These are phyloP conservation scores for Plenodomus lindquistii DNA, from an alignment of 2,329 filamentous ascomycete species.

Conservation along the genomic window DNA sequence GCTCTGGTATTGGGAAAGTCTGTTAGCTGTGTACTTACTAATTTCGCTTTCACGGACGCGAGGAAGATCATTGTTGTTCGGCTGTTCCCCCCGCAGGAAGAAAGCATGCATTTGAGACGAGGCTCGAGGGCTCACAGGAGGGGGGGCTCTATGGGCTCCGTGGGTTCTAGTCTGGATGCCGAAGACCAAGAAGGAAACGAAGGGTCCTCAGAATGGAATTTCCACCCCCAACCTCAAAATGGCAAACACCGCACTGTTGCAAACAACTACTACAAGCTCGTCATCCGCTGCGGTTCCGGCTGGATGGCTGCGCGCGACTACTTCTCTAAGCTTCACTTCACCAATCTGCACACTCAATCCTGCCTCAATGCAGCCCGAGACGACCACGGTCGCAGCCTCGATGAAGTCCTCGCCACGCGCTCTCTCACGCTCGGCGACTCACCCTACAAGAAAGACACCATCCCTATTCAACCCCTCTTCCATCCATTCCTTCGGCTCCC, in stretches of 20 bases:
- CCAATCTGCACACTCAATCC: slow-evolving; percentile 8
- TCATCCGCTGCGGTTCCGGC: slow-evolving; percentile 33
- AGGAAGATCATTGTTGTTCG: slow-evolving; percentile 28
- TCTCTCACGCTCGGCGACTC: slow-evolving; percentile 8
- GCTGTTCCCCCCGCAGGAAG: slow-evolving; percentile 27
- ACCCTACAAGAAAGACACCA: slow-evolving; percentile 14
- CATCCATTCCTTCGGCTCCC: slow-evolving; percentile 30
- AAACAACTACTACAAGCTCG: slow-evolving; percentile 25
- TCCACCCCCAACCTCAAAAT: neutral
- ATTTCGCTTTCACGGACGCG: slow-evolving; percentile 14
- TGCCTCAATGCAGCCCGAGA: no score
- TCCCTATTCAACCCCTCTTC: slow-evolving; percentile 35
- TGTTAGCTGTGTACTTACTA: slow-evolving; percentile 30
- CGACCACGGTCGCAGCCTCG: neutral
- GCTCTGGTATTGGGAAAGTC: slow-evolving; percentile 28
- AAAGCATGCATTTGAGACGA: neutral
- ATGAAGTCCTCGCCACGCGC: slow-evolving; percentile 2
- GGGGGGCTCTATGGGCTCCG: slow-evolving; percentile 7
- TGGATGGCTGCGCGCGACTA: slow-evolving; percentile 37
- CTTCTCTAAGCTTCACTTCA: slow-evolving; percentile 31
- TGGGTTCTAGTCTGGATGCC: neutral
- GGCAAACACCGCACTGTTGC: slow-evolving; percentile 1
- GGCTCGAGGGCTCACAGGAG: neutral
- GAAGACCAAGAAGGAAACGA: neutral
- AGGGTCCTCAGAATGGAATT: neutral